Evolutionary conservation across 2,329 filamentous ascomycete genomes (phyloP).

Genomic region (Leptodontidium sp.): DNA sequence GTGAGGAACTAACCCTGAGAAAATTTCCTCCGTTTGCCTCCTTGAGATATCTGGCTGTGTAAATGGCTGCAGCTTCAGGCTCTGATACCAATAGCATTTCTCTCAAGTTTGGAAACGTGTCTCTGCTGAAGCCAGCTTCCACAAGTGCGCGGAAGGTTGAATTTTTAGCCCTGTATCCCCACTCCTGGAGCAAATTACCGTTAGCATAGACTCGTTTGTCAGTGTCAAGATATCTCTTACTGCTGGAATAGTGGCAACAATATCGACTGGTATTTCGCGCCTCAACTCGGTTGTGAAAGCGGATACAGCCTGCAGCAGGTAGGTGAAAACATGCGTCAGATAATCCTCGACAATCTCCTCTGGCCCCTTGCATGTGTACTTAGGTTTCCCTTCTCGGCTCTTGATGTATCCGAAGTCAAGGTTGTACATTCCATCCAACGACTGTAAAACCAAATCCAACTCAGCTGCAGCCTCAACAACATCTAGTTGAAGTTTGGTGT

Average conservation of each 20-base stretch:
- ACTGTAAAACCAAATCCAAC: slow-evolving; percentile 43
- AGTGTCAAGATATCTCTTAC: not conserved
- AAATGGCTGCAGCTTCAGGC: slow-evolving; percentile 46
- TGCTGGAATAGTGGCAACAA: slow-evolving; percentile 42
- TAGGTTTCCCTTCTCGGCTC: slow-evolving; percentile 26
- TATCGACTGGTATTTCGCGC: slow-evolving; percentile 39
- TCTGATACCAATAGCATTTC: slow-evolving; percentile 44
- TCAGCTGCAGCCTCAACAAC: slow-evolving; percentile 38
- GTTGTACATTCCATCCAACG: slow-evolving; percentile 45
- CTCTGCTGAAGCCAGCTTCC: slow-evolving; percentile 43
- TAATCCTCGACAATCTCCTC: slow-evolving; percentile 46
- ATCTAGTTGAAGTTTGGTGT: slow-evolving; percentile 47
- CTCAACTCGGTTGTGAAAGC: slow-evolving; percentile 28
- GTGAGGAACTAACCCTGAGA: slow-evolving; percentile 14
- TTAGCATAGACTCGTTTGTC: not conserved
- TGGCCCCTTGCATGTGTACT: slow-evolving; percentile 40
- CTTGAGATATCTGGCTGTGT: slow-evolving; percentile 41
- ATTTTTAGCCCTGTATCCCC: slow-evolving; percentile 45
- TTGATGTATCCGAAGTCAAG: slow-evolving; percentile 41
- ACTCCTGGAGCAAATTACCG: slow-evolving; percentile 34
- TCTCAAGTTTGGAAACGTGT: slow-evolving; percentile 40
- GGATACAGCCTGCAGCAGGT: slow-evolving; percentile 30
- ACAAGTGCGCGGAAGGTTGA: slow-evolving; percentile 42
- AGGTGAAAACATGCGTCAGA: slow-evolving; percentile 39
- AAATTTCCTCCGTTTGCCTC: slow-evolving; percentile 31